phyloP scores from a whole-genome alignment of 768 basidiomycete genomes.

The Tricholoma hemisulphureum region DNA sequence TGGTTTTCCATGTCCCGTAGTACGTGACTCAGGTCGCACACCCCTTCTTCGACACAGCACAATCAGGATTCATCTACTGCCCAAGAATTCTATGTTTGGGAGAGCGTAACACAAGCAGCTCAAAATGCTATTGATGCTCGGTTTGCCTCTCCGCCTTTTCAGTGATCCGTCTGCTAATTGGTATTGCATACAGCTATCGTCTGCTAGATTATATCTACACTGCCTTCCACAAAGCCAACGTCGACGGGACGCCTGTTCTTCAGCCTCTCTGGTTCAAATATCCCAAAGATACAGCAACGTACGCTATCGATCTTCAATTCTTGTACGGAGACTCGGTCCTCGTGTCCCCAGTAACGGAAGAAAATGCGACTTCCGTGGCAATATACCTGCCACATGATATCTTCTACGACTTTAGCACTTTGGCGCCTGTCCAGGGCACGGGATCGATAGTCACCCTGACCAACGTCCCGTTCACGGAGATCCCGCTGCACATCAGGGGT shows the following conservation, averaged over 20 bases:
- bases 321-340: slow-evolving; percentile 67
- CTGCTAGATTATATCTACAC: slow-evolving; percentile 73
- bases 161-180: not conserved
- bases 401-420: slow-evolving; percentile 63
- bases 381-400: slow-evolving; percentile 63
- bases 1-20: not conserved
- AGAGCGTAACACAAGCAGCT: slow-evolving; percentile 54
- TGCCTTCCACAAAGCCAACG: slow-evolving; percentile 56
- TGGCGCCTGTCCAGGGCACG: slow-evolving; percentile 45
- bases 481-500: slow-evolving; percentile 62
- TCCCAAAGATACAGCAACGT: slow-evolving; percentile 59
- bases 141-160: slow-evolving; percentile 31
- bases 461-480: slow-evolving; percentile 53
- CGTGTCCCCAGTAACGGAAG: slow-evolving; percentile 65
- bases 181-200: slow-evolving; percentile 46
- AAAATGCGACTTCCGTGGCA: slow-evolving; percentile 54
- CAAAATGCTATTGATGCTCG: slow-evolving; percentile 59
- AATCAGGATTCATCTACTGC: slow-evolving; percentile 49
- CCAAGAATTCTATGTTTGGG: slow-evolving; percentile 73
- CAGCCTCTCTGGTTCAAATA: slow-evolving; percentile 67
- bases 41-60: slow-evolving; percentile 40
- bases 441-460: slow-evolving; percentile 44
- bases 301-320: slow-evolving; percentile 63
- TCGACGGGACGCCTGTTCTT: slow-evolving; percentile 64
- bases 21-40: not conserved